Percentiles rank a stretch among this genome's conserved stretches.
Conservation (phyloP, 306 rosid genomes). For the Quercus dentata region DNA sequence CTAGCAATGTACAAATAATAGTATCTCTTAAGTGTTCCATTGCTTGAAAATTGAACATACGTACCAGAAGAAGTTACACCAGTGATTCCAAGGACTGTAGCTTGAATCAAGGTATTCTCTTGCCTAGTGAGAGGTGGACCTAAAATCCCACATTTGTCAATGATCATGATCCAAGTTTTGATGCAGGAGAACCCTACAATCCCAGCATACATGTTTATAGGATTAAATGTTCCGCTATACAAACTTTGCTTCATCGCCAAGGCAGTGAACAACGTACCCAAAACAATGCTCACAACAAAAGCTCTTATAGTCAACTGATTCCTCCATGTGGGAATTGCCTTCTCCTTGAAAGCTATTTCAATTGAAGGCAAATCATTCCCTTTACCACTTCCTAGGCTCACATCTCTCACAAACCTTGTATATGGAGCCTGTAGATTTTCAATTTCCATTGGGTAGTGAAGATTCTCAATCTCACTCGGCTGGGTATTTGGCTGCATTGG, state of each 20-base stretch:
- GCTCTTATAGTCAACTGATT: not conserved
- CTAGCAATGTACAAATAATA: too few relatives aligned
- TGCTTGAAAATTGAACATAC: too few relatives aligned
- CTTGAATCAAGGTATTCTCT: not conserved
- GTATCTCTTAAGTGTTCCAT: too few relatives aligned
- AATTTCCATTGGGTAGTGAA: too few relatives aligned
- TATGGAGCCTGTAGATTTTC: not conserved
- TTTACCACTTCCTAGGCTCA: not conserved
- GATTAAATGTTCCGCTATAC: not conserved
- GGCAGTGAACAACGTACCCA: not conserved
- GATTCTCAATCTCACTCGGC: not conserved
- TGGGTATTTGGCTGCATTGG: not conserved
- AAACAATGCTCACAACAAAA: not conserved
- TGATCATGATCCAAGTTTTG: not conserved
- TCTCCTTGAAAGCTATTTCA: not conserved
- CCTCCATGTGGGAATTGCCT: not conserved
- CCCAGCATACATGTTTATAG: not conserved
- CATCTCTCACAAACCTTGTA: not conserved
- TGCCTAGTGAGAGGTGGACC: not conserved
- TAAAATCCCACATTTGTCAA: not conserved
- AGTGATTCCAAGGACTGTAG: not conserved
- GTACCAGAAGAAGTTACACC: not conserved
- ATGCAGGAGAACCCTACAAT: not conserved
- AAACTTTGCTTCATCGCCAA: not conserved
- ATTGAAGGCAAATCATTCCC: not conserved